These are phyloP conservation scores for Fusarium denticulatum DNA, from an alignment of 2,329 filamentous ascomycete species.

Conservation along the genomic window DNA sequence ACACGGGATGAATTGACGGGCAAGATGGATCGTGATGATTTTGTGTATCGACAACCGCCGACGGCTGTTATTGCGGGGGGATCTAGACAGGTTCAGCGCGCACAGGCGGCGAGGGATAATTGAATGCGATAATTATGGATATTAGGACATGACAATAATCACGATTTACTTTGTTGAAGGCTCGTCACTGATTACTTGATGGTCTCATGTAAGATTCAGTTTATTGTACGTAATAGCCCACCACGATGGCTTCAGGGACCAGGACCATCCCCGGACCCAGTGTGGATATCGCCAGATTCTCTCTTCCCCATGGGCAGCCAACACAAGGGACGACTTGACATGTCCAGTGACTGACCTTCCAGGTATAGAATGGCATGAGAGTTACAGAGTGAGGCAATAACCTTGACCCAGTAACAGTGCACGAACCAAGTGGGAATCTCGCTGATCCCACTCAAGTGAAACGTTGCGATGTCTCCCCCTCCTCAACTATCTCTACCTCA, in stretches of 20 bases:
- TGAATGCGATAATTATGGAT: background rate
- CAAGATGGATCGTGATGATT: conserved; percentile 23
- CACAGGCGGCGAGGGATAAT: conserved; percentile 7
- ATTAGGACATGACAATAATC: background rate
- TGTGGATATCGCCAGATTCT: background rate
- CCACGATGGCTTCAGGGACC: conserved; percentile 20
- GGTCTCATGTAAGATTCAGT: background rate
- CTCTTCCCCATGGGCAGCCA: conserved; percentile 7
- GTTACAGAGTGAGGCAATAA: background rate
- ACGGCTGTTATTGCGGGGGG: conserved; percentile 30
- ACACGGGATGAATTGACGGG: conserved; percentile 32
- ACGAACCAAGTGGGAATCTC: conserved; percentile 7
- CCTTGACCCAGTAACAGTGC: background rate
- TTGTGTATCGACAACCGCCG: conserved; percentile 21
- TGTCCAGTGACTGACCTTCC: background rate
- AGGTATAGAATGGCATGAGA: background rate
- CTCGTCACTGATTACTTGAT: background rate
- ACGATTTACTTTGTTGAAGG: conserved; percentile 13
- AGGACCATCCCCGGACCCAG: conserved; percentile 18
- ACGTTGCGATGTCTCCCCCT: background rate
- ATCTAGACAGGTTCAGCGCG: conserved; percentile 28
- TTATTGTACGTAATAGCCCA: conserved; percentile 36
- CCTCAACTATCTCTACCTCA: background rate
- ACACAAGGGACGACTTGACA: background rate
- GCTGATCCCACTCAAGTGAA: conserved; percentile 8